Evolutionary conservation across 2,329 filamentous ascomycete genomes (phyloP).

Genomic region (Fusarium verticillioides): DNA sequence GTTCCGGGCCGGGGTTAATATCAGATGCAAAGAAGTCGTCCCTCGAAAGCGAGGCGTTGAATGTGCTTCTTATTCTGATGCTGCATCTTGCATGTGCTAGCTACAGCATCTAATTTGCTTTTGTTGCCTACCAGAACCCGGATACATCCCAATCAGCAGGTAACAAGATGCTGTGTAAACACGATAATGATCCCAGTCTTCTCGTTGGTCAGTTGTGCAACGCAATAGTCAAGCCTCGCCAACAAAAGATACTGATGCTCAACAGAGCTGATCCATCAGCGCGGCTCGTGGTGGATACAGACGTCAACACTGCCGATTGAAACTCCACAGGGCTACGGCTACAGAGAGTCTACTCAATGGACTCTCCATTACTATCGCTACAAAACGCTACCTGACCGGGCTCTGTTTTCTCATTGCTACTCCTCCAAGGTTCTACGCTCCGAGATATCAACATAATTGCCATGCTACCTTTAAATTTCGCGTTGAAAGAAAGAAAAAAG

Average conservation of each 20-base stretch:
- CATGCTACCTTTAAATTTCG: neutral
- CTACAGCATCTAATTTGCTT: constrained; percentile 1
- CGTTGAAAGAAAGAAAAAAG: neutral
- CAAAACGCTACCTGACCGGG: too few relatives aligned
- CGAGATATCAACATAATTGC: neutral
- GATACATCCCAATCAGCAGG: neutral
- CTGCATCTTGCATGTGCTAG: neutral
- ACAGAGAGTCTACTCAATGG: neutral
- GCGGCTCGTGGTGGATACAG: constrained; percentile 37
- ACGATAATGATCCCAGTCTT: neutral
- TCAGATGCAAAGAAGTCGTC: neutral
- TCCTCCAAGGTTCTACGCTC: neutral
- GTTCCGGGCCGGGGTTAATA: constrained; percentile 25
- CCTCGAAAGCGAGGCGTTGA: neutral
- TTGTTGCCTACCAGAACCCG: neutral
- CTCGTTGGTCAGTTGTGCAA: neutral
- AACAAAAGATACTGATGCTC: constrained; percentile 3
- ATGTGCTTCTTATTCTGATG: neutral
- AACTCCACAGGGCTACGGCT: constrained; percentile 4
- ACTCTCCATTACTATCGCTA: neutral
- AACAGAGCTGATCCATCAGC: constrained; percentile 3
- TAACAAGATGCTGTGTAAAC: neutral
- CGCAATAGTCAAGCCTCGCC: neutral
- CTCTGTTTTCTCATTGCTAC: too few relatives aligned
- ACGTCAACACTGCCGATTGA: constrained; percentile 15